Evolutionary conservation across 768 basidiomycete genomes (phyloP).

Genomic region (Psilocybe cubensis): DNA sequence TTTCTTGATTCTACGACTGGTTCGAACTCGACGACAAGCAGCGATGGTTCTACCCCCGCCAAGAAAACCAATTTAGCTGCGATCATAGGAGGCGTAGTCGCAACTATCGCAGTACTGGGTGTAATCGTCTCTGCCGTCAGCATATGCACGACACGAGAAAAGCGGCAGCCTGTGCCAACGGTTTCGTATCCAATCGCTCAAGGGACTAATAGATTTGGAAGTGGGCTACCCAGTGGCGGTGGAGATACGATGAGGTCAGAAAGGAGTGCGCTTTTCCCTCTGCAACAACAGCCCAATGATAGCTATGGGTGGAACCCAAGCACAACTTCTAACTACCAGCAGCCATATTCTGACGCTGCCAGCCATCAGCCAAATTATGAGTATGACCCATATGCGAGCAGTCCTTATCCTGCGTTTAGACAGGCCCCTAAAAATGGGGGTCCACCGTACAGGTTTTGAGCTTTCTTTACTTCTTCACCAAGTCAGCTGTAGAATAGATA

Average conservation of each 20-base stretch:
- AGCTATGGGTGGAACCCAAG: conserved; percentile 64
- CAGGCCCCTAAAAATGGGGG: not conserved
- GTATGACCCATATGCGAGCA: conserved; percentile 40
- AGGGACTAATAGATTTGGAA: conserved; percentile 11
- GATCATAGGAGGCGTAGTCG: conserved; percentile 49
- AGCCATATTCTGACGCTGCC: conserved; percentile 36
- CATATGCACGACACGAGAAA: not conserved
- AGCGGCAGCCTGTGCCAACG: not conserved
- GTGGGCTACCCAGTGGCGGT: not conserved
- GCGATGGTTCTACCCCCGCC: conserved; percentile 10
- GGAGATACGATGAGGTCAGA: conserved; percentile 39
- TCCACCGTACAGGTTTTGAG: not conserved
- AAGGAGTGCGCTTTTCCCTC: conserved; percentile 69
- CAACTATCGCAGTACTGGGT: not conserved
- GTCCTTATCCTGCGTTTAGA: not conserved
- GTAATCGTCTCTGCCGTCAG: not conserved
- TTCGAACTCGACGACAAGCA: conserved; percentile 6
- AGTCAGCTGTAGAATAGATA: too few species aligned
- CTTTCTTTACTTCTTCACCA: not conserved
- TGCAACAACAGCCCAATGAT: conserved; percentile 63
- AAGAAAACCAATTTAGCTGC: conserved; percentile 38
- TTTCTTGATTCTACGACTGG: conserved; percentile 33
- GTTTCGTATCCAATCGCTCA: conserved; percentile 7
- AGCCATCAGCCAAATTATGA: conserved; percentile 17
- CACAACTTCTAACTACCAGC: conserved; percentile 45